A percentile compares a stretch with the other conserved stretches of the same genome.
phyloP scores from a whole-genome alignment of 176 grass and related monocot species.

The Canna indica region DNA sequence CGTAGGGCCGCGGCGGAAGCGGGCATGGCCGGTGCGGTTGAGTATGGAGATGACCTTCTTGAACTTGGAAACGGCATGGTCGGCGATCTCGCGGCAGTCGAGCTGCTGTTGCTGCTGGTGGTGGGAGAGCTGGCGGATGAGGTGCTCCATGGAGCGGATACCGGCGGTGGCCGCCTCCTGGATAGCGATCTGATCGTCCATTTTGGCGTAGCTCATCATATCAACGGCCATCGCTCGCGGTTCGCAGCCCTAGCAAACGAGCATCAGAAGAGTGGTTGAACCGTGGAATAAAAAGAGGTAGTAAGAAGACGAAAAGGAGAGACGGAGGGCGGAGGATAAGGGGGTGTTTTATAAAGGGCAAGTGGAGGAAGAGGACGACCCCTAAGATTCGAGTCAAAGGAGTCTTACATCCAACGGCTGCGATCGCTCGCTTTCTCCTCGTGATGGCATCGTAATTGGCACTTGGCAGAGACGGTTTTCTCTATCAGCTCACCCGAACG shows the following conservation, averaged over 20 bases:
- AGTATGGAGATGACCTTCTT: conserved; percentile 81
- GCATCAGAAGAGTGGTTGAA: background rate
- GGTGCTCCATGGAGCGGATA: conserved; percentile 57
- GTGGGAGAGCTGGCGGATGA: conserved; percentile 52
- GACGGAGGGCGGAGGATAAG: background rate
- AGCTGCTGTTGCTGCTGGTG: conserved; percentile 2
- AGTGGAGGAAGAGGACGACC: background rate
- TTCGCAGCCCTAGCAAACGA: background rate
- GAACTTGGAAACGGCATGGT: conserved; percentile 72
- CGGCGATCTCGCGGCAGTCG: conserved; percentile 68
- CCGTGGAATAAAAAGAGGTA: no score
- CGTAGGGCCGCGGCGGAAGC: conserved; percentile 59
- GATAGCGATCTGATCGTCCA: conserved; percentile 61
- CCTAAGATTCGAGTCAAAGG: background rate
- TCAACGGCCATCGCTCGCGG: conserved; percentile 25
- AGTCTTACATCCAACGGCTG: background rate
- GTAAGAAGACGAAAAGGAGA: background rate
- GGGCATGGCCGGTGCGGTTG: conserved; percentile 75
- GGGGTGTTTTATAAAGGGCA: background rate
- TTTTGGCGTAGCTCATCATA: conserved; percentile 41
- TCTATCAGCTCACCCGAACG: background rate
- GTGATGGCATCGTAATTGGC: background rate
- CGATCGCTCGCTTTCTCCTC: background rate
- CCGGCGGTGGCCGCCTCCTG: conserved; percentile 64
- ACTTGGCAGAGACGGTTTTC: background rate